phyloP scores from a whole-genome alignment of 2,329 filamentous ascomycete genomes.

The Colletotrichum truncatum region DNA sequence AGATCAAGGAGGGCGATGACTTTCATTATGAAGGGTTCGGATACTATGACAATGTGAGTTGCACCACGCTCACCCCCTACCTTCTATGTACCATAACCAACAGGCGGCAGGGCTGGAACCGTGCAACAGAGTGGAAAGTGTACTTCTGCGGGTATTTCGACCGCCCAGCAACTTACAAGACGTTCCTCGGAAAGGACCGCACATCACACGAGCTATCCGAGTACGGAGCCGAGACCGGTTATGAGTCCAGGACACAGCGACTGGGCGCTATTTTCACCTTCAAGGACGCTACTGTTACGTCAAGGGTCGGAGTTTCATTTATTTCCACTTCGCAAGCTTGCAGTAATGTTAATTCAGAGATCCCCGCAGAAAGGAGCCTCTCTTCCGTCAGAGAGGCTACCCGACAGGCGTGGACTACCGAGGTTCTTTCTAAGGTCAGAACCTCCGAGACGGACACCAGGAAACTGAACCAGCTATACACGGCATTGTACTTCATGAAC shows the following conservation, averaged over 20 bases:
- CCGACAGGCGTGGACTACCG: conserved; percentile 65
- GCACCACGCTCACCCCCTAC: background rate
- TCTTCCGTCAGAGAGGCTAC: conserved; percentile 54
- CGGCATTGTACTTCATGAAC: conserved; percentile 75
- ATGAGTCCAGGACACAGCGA: conserved; percentile 46
- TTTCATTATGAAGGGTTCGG: conserved; percentile 67
- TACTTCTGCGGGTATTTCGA: conserved; percentile 72
- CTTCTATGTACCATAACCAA: conserved; percentile 2
- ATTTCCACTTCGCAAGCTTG: conserved; percentile 71
- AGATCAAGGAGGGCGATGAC: conserved; percentile 53
- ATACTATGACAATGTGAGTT: conserved; percentile 67
- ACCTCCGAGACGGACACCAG: conserved; percentile 64
- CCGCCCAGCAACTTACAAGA: conserved; percentile 51
- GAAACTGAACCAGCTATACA: conserved; percentile 71
- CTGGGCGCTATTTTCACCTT: conserved; percentile 67
- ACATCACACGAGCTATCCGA: conserved; percentile 40
- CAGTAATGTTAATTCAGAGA: conserved; percentile 63
- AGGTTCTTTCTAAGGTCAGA: conserved; percentile 71
- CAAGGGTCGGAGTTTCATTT: conserved; percentile 74
- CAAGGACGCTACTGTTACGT: conserved; percentile 53
- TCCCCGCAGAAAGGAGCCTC: conserved; percentile 55
- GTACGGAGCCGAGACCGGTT: conserved; percentile 41
- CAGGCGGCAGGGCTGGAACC: conserved; percentile 65
- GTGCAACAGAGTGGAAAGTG: conserved; percentile 68
- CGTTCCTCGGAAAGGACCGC: conserved; percentile 49